Percentiles rank a stretch among this genome's conserved stretches.
These are phyloP conservation scores for Taxawa tesnikishii DNA, from an alignment of 2,329 filamentous ascomycete genomes.

Conservation along the genomic window DNA sequence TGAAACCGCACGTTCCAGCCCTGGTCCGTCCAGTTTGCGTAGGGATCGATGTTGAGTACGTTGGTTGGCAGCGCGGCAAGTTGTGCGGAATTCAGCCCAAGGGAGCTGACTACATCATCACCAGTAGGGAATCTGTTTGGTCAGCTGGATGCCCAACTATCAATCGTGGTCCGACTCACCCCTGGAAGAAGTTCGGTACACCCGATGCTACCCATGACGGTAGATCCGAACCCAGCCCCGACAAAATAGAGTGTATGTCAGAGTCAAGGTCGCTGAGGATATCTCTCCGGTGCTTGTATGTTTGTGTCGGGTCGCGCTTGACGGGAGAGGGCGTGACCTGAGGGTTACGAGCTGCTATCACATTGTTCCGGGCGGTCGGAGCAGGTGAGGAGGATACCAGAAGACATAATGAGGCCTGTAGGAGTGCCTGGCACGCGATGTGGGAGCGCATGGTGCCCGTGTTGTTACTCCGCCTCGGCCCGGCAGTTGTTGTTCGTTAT, in stretches of 20 bases:
- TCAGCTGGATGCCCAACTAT: conserved; percentile 25
- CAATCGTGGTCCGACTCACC: conserved; percentile 17
- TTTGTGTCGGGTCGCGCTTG: conserved; percentile 25
- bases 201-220: conserved; percentile 49
- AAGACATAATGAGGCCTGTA: conserved; percentile 8
- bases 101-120: conserved; percentile 45
- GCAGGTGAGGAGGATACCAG: conserved; percentile 13
- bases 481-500: too few species aligned
- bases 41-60: conserved; percentile 55
- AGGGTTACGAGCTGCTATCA: conserved; percentile 22
- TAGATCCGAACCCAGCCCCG: conserved; percentile 40
- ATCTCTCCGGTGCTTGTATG: conserved; percentile 31
- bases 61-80: conserved; percentile 54
- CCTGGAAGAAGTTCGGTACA: conserved; percentile 55
- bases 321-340: conserved; percentile 37
- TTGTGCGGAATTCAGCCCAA: conserved; percentile 47
- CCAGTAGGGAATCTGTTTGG: conserved; percentile 50
- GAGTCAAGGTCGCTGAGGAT: conserved; percentile 39
- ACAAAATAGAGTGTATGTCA: conserved; percentile 27
- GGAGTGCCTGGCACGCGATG: conserved; percentile 1
- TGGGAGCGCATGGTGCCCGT: not conserved
- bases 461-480: too few species aligned
- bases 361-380: conserved; percentile 5
- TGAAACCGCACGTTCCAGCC: conserved; percentile 68
- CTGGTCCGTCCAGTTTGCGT: conserved; percentile 64